Evolutionary conservation across 2,329 filamentous ascomycete species (phyloP), one percentile per base, ranked within the genome.

Genomic region (Pseudogymnoascus sp.): DNA sequence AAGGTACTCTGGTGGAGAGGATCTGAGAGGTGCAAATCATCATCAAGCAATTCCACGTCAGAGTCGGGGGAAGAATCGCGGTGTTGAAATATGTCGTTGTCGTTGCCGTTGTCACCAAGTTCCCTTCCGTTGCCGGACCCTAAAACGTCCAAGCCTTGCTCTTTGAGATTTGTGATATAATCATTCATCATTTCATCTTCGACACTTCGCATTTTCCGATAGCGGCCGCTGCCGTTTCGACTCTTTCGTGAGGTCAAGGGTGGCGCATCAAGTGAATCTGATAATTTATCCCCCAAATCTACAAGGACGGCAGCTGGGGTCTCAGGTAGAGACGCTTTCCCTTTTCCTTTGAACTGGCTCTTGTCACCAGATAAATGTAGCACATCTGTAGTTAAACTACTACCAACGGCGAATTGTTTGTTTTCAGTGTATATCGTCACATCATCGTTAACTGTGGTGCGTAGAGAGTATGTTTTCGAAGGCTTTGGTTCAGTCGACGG

Each of bases 1-100:
- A 82, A 70, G 47, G 81, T 78, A 63, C 77, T 75, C 7, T 64
- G 61, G 24, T 66, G 64, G 59, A 71, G 70, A 33, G 16, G 33
- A 21, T 56, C 50, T 3, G 29, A 35, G 29, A 29, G 6, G 50
- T 56, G n/a, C 29, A 56, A 56, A 29, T 33, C 13, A 33, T 56
- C 50, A 35, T 35, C 50, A 5, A 56, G 33, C 50, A 56, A 21
- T 56, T 56, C 50, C 16, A 56, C 6, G 24, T 14, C 50, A 21
- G 50, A 33, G 16, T 33, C 6, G 19, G 50, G 50, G 19, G 50
- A 33, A 14, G 50, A 56, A 26, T 56, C 29, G 11, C n/a, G 29
- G 11, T 19, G 50, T 56, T 33, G 50, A 33, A 71, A 67, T 35
- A 67, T 63, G 4, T 53, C 31, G 16, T 65, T 63, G 4, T 53